A percentile compares a stretch with the other conserved stretches of the same genome.
phyloP scores from a whole-genome alignment of 2,329 filamentous ascomycete genomes.

The Fusarium brachygibbosum region DNA sequence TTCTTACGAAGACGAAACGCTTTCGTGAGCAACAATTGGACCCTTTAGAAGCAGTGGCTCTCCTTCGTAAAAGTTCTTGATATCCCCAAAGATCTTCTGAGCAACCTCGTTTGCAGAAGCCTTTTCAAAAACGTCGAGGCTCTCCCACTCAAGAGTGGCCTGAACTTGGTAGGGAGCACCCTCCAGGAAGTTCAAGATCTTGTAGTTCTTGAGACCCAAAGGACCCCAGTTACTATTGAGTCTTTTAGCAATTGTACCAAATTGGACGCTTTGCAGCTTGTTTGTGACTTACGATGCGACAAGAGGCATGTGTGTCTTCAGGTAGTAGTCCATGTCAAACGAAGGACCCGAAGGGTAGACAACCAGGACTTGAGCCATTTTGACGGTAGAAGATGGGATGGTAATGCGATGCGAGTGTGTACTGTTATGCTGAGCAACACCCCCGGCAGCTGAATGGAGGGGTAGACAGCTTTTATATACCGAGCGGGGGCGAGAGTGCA shows the following conservation, averaged over 20 bases:
- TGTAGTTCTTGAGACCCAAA: constrained; percentile 41
- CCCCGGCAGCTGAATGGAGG: constrained; percentile 24
- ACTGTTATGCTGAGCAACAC: not conserved
- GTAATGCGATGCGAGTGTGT: not conserved
- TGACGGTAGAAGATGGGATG: not conserved
- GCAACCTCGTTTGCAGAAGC: constrained; percentile 24
- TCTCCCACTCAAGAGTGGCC: constrained; percentile 43
- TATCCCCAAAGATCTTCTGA: constrained; percentile 41
- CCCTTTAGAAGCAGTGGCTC: constrained; percentile 45
- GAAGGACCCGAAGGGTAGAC: constrained; percentile 47
- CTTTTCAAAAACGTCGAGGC: constrained; percentile 35
- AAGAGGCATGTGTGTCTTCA: constrained; percentile 48
- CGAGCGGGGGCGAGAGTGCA: constrained; percentile 12
- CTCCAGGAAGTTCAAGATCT: constrained; percentile 38
- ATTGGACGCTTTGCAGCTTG: not conserved
- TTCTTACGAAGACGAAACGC: constrained; percentile 13
- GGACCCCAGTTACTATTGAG: constrained; percentile 37
- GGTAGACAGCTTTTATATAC: constrained; percentile 22
- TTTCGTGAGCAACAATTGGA: constrained; percentile 21
- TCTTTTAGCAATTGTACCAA: not conserved
- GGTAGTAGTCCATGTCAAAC: constrained; percentile 48
- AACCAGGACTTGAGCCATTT: constrained; percentile 47
- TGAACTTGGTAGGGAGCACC: constrained; percentile 45
- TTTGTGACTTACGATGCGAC: constrained; percentile 36
- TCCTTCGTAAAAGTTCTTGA: constrained; percentile 39